phyloP scores from a whole-genome alignment of 352 stramenopile genomes.

The Phytophthora cajani region DNA sequence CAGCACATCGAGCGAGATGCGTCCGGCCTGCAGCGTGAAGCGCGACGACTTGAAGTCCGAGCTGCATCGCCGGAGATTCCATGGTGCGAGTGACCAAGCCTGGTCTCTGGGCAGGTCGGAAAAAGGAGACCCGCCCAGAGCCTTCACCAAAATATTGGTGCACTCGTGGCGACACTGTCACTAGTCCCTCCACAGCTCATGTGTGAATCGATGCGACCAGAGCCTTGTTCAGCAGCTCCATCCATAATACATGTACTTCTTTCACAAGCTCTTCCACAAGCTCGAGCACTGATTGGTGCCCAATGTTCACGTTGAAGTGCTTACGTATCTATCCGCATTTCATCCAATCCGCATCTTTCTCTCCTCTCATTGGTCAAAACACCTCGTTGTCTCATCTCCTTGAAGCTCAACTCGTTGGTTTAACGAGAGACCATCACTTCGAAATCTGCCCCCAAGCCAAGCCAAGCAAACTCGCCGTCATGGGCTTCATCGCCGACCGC shows the following conservation, averaged over 20 bases:
- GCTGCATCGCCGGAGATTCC: no score
- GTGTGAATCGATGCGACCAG: no score
- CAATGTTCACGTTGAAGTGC: conserved; percentile 6
- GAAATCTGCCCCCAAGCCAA: conserved; percentile 11
- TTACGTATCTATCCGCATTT: conserved; percentile 10
- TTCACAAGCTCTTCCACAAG: no score
- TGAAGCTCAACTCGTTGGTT: conserved; percentile 20
- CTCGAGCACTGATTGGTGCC: no score
- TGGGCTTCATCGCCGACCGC: conserved; percentile 59
- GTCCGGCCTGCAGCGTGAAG: not conserved
- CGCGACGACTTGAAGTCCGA: not conserved
- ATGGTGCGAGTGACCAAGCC: no score
- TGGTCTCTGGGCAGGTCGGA: conserved; percentile 1
- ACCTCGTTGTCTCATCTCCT: not conserved
- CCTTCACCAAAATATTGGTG: not conserved
- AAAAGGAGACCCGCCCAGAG: not conserved
- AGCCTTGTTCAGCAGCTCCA: no score
- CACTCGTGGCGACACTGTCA: no score
- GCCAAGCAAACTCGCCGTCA: conserved; percentile 3
- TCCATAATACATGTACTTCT: no score
- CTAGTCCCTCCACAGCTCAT: no score
- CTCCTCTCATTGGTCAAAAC: not conserved
- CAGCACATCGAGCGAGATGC: not conserved
- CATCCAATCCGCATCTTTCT: conserved; percentile 5
- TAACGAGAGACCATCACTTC: conserved; percentile 16